Percentiles rank a stretch among this genome's conserved stretches.
These are phyloP conservation scores for Trametes cubensis DNA, from an alignment of 768 basidiomycete genomes.

Conservation along the genomic window DNA sequence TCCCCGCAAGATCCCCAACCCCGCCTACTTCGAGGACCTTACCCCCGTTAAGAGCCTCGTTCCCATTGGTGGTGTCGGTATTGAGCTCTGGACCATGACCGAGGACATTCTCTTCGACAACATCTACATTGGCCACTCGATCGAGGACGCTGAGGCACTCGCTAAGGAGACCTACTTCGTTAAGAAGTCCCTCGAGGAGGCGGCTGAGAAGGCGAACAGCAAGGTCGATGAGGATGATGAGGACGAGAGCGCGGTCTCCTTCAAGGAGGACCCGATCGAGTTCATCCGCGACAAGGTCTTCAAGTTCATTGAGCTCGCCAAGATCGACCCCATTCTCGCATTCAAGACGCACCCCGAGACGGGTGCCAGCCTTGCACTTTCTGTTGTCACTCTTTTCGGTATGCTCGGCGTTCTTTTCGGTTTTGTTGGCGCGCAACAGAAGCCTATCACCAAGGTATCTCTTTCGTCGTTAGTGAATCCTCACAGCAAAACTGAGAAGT, in stretches of 20 bases:
- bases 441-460: constrained; percentile 72
- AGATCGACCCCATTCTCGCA: constrained; percentile 75
- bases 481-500: constrained; percentile 11
- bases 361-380: constrained; percentile 73
- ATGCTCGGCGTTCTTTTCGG: constrained; percentile 83
- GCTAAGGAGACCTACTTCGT: constrained; percentile 88
- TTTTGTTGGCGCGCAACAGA: constrained; percentile 71
- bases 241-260: constrained; percentile 44
- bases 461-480: background rate
- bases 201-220: constrained; percentile 51
- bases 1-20: constrained; percentile 89
- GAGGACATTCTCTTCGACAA: constrained; percentile 92
- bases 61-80: constrained; percentile 94
- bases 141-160: constrained; percentile 79
- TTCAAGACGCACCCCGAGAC: constrained; percentile 90
- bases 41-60: constrained; percentile 79
- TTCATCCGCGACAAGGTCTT: constrained; percentile 80
- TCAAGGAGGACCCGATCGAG: constrained; percentile 74
- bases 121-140: constrained; percentile 91
- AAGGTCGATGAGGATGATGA: constrained; percentile 47
- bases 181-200: constrained; percentile 84
- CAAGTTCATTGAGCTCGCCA: constrained; percentile 78
- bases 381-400: constrained; percentile 78
- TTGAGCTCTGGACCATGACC: constrained; percentile 99
- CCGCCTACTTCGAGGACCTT: constrained; percentile 86